Conservation (phyloP, 2,329 filamentous ascomycete genomes). For the Phialocephala sp. region DNA sequence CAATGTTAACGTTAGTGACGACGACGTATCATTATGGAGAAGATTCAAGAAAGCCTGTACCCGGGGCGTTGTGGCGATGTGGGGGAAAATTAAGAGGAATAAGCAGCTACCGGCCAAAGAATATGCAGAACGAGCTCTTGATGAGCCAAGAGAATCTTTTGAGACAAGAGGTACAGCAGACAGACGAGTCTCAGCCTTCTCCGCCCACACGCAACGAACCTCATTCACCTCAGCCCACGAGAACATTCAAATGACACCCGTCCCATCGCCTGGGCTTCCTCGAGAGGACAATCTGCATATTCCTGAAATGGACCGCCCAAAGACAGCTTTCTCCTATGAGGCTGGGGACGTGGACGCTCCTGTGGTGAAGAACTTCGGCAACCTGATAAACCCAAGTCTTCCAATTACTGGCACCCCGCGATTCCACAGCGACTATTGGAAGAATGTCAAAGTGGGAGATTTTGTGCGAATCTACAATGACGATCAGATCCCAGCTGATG, state of each 20-base stretch:
- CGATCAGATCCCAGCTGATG: constrained; percentile 91
- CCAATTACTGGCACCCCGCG: constrained; percentile 72
- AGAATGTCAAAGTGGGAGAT: constrained; percentile 92
- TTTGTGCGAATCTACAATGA: constrained; percentile 97
- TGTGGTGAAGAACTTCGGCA: constrained; percentile 60
- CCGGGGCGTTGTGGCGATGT: constrained; percentile 40
- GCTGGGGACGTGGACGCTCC: constrained; percentile 42
- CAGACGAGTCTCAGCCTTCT: constrained; percentile 34
- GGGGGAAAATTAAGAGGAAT: constrained; percentile 56
- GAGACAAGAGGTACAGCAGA: constrained; percentile 46
- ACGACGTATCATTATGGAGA: constrained; percentile 86
- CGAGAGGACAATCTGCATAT: constrained; percentile 43
- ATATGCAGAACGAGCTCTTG: constrained; percentile 32
- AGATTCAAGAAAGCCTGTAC: constrained; percentile 85
- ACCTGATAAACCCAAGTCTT: constrained; percentile 74
- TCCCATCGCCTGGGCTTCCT: constrained; percentile 75
- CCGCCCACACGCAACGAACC: constrained; percentile 46
- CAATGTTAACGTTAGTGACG: constrained; percentile 91
- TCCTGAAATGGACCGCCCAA: constrained; percentile 44
- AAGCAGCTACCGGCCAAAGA: constrained; percentile 47
- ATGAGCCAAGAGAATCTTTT: constrained; percentile 55
- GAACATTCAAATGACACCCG: constrained; percentile 94
- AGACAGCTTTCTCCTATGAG: constrained; percentile 47
- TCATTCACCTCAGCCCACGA: constrained; percentile 63
- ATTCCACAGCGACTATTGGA: constrained; percentile 95